Evolutionary conservation across 768 basidiomycete genomes (phyloP).

Genomic region (Termitomyces sp.): DNA sequence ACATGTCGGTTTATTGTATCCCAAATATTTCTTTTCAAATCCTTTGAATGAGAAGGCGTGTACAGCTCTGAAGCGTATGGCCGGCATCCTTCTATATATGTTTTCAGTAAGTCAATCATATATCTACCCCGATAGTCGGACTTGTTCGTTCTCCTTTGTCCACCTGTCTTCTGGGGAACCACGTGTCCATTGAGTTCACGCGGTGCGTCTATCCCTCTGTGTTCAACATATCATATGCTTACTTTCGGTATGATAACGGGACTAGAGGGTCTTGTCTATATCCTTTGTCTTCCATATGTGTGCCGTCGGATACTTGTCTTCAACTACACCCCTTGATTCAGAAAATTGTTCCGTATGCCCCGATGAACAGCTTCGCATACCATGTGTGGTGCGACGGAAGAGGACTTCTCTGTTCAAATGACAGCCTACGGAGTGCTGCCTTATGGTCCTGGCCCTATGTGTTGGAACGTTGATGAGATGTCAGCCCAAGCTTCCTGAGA

Average conservation of each 20-base stretch:
- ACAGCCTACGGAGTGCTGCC: neutral
- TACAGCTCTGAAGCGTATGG: neutral
- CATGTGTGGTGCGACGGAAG: constrained; percentile 3
- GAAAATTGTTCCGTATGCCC: constrained; percentile 2
- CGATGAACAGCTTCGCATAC: neutral
- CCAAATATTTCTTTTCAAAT: constrained; percentile 4
- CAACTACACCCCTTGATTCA: neutral
- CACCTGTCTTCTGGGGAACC: neutral
- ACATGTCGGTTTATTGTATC: constrained; percentile 14
- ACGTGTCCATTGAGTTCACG: constrained; percentile 10
- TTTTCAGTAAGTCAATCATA: neutral
- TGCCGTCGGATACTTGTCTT: neutral
- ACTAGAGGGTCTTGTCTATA: neutral
- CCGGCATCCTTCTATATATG: neutral
- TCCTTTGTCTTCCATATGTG: neutral
- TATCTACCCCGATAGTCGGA: neutral
- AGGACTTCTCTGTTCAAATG: neutral
- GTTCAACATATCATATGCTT: constrained; percentile 6
- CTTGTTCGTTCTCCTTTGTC: neutral
- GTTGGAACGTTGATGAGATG: neutral
- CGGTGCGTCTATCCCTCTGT: constrained; percentile 7
- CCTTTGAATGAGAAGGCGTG: neutral
- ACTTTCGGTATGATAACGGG: constrained; percentile 2
- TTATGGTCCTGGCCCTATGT: neutral
- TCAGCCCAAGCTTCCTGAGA: neutral